phyloP scores from a whole-genome alignment of 108 stramenopile species.

The Conticribra weissflogii region DNA sequence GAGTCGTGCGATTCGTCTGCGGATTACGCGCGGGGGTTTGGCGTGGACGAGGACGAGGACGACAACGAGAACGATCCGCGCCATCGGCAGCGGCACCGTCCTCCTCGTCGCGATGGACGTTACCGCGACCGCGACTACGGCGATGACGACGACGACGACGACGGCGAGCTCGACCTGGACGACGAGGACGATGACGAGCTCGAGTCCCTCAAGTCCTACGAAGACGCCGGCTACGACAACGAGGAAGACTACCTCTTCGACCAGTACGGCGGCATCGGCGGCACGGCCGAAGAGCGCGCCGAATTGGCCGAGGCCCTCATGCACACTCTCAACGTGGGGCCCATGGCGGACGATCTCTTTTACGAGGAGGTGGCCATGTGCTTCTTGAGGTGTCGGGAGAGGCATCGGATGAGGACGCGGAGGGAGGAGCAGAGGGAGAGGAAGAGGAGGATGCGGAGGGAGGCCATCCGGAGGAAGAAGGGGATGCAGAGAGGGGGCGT shows the following conservation, averaged over 20 bases:
- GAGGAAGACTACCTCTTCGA: conserved; percentile 52
- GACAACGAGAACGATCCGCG: neutral
- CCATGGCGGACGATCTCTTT: conserved; percentile 49
- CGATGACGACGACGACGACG: neutral
- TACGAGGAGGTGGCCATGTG: conserved; percentile 55
- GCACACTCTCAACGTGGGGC: conserved; percentile 44
- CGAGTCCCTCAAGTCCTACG: conserved; percentile 25
- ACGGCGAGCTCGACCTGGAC: neutral
- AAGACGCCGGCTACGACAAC: conserved; percentile 43
- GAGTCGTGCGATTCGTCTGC: no score
- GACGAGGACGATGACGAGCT: neutral
- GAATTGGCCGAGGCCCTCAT: conserved; percentile 32
- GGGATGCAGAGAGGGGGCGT: neutral
- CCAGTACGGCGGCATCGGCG: conserved; percentile 47
- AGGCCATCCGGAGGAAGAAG: conserved; percentile 2
- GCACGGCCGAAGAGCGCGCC: conserved; percentile 44
- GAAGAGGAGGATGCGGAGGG: conserved; percentile 25
- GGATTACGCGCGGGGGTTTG: no score
- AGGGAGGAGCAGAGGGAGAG: conserved; percentile 31
- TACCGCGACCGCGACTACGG: neutral
- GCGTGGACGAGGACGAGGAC: conserved; percentile 1
- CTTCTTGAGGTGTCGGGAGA: conserved; percentile 44
- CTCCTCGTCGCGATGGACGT: neutral
- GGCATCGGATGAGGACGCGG: conserved; percentile 38
- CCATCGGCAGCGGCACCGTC: no score